Percentiles rank a stretch among this genome's conserved stretches.
These are phyloP conservation scores for Boletus bicolor DNA, from an alignment of 768 basidiomycete species.

Conservation along the genomic window DNA sequence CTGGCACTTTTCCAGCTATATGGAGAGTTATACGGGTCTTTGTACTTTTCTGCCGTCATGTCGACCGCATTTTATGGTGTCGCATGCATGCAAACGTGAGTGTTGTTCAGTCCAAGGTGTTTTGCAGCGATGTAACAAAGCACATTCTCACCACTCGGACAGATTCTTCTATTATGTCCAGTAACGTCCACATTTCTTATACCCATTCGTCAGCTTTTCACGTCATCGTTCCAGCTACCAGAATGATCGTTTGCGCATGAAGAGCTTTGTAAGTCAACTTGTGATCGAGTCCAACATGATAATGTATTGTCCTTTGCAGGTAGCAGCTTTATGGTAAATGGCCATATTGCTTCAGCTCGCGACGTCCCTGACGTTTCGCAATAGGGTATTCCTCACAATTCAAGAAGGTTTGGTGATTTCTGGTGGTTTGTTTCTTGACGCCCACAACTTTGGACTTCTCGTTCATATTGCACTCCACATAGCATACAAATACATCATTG, in stretches of 20 bases:
- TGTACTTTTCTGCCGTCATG: background rate
- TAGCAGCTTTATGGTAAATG: constrained; percentile 8
- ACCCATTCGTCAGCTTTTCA: background rate
- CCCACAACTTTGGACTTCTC: too few species aligned
- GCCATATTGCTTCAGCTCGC: background rate
- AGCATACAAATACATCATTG: constrained; percentile 10
- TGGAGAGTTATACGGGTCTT: background rate
- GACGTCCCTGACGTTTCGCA: background rate
- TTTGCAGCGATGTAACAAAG: background rate
- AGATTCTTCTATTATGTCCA: constrained; percentile 13
- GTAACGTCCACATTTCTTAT: background rate
- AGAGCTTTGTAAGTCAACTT: constrained; percentile 8
- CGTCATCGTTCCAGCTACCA: background rate
- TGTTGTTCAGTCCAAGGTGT: background rate
- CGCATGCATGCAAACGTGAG: constrained; percentile 14
- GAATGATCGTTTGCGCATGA: background rate
- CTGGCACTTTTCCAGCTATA: too few species aligned
- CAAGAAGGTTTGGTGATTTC: constrained; percentile 10
- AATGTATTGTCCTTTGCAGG: background rate
- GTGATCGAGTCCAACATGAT: background rate
- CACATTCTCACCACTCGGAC: background rate
- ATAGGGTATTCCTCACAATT: constrained; percentile 10
- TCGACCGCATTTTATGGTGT: constrained; percentile 2
- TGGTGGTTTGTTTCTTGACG: constrained; percentile 7
- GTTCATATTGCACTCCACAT: background rate